Evolutionary conservation across 1,284 basidiomycete species (phyloP), one percentile per base, ranked within the genome.

Genomic region (Trichosporon sp.): DNA sequence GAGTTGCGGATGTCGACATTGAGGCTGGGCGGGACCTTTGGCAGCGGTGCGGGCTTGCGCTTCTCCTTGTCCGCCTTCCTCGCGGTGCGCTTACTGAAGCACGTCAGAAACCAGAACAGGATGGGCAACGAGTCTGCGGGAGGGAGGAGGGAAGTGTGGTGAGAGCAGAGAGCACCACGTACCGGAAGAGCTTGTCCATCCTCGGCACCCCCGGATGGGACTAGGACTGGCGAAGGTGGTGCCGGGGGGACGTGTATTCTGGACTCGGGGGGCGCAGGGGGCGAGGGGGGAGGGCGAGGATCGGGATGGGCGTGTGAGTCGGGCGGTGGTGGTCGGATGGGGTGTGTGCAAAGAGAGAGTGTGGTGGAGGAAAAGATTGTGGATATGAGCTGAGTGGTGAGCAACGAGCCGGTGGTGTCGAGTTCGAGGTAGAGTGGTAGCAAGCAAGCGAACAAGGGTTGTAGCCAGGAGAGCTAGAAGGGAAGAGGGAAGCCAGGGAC

Each of bases 1-100:
- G 80, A 81, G 65, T 75, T 80, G 60, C 81, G 74, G 27, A 81
- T 77, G 65, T 80, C 77, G 62, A 81, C 70, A 53, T 80, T 66
- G 67, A 82, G 70, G 68, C 76, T 79, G 0, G 80, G 80, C 13
- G 78, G 62, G 7, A 62, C 18, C 18, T 44, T 34, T 11, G 62
- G 62, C 23, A 60, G 68, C 6, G 31, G 62, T 2, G 47, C 56
- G 15, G 34, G 31, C 32, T 31, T 35, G 67, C 42, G 21, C 35
- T 12, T 62, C 31, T 27, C 60, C 23, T 29, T 60, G 58, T 62
- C 64, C 42, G 25, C 64, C 68, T 29, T 65, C 51, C 60, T 15
- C 6, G 51, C 32, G 32, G 51, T 58, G 34, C 53, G 53, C 35
- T 65, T 65, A 31, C 53, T 65, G 65, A 29, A 42, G 62, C 34